A percentile compares a stretch with the other conserved stretches of the same genome.
phyloP scores from a whole-genome alignment of 2,329 filamentous ascomycete genomes.

The Colletotrichum melonis region DNA sequence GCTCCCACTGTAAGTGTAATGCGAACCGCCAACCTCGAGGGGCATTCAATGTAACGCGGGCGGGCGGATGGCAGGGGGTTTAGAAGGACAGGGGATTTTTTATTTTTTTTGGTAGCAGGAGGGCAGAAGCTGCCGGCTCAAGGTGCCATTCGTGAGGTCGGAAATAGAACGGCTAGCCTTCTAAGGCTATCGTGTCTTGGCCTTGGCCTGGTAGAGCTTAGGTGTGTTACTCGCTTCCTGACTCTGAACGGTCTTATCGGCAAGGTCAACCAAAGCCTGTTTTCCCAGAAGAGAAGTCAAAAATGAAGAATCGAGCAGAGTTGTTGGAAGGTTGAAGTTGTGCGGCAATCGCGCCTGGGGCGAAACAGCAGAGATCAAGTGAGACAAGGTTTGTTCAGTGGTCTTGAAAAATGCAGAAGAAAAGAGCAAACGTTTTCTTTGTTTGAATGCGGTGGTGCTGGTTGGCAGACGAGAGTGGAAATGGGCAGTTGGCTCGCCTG shows the following conservation, averaged over 20 bases:
- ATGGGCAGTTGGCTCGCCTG: neutral
- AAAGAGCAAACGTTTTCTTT: constrained; percentile 5
- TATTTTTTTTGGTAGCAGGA: neutral
- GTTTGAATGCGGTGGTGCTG: neutral
- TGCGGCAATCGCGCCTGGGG: neutral
- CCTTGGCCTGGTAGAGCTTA: neutral
- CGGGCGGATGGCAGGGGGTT: neutral
- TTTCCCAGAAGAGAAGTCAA: neutral
- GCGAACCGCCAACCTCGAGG: neutral
- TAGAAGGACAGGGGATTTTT: neutral
- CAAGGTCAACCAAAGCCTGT: neutral
- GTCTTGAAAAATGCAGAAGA: constrained; percentile 4
- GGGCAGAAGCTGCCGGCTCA: neutral
- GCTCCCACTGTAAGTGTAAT: neutral
- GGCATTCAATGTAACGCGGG: neutral
- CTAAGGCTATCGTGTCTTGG: neutral
- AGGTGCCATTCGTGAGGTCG: constrained; percentile 22
- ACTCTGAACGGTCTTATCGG: neutral
- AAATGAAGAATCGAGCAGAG: neutral
- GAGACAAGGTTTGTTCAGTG: neutral
- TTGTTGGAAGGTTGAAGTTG: neutral
- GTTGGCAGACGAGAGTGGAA: neutral
- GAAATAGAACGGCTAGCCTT: constrained; percentile 21
- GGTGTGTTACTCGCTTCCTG: neutral
- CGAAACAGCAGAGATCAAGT: neutral